Percentiles rank a stretch among this genome's conserved stretches.
Conservation (phyloP, 495 filamentous ascomycete genomes). For the Trichoderma parareesei region DNA sequence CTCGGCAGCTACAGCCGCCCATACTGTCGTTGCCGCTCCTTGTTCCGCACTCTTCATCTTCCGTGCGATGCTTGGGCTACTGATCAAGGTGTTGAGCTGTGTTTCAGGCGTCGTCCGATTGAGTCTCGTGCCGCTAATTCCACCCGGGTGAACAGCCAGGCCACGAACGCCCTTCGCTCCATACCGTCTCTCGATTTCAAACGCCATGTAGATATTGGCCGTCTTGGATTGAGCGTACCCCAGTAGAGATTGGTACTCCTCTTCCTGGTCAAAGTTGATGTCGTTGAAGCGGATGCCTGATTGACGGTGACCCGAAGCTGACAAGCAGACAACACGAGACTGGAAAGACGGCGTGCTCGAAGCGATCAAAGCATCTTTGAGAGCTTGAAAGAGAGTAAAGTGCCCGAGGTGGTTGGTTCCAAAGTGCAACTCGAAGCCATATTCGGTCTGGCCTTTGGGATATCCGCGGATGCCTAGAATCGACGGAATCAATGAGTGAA, state of each 20-base stretch:
- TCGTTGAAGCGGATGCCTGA: conserved; percentile 35
- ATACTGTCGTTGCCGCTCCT: conserved; percentile 44
- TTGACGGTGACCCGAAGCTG: conserved; percentile 33
- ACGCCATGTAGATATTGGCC: conserved; percentile 34
- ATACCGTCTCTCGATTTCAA: conserved; percentile 21
- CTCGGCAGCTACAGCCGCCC: conserved; percentile 36
- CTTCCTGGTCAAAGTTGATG: conserved; percentile 27
- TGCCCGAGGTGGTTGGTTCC: conserved; percentile 43
- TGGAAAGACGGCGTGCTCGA: conserved; percentile 25
- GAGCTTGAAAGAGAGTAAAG: conserved; percentile 44
- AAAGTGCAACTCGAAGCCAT: conserved; percentile 43
- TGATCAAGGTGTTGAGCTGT: conserved; percentile 16
- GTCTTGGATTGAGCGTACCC: conserved; percentile 46
- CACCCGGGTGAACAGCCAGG: conserved; percentile 19
- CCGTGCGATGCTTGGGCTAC: neutral
- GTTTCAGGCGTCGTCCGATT: conserved; percentile 6
- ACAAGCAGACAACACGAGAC: conserved; percentile 28
- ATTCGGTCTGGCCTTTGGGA: conserved; percentile 29
- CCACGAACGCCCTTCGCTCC: conserved; percentile 17
- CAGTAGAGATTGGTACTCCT: conserved; percentile 18
- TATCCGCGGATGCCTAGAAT: conserved; percentile 30
- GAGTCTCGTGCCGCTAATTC: conserved; percentile 17
- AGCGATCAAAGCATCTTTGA: conserved; percentile 35
- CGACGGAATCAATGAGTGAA: neutral
- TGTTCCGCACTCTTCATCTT: conserved; percentile 36